Conservation (phyloP, 2,329 filamentous ascomycete genomes). For the Verticillium isaacii region DNA sequence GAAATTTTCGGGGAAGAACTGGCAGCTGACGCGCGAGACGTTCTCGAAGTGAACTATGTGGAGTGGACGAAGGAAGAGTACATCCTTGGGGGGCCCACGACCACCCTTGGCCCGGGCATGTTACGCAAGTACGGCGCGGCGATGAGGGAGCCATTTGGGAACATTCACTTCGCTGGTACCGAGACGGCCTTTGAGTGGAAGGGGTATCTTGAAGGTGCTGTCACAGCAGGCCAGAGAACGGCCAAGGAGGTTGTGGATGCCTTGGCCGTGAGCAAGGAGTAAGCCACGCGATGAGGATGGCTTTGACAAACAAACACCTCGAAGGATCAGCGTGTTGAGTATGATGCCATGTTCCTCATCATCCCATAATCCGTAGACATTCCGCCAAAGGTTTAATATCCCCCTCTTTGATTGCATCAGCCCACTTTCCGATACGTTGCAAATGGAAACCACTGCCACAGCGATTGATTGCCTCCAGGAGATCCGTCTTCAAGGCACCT, state of each 20-base stretch:
- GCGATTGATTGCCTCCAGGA: no score
- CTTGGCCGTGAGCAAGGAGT: neutral
- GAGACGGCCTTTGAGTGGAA: constrained; percentile 19
- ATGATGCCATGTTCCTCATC: no score
- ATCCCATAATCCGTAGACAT: no score
- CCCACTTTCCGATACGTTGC: no score
- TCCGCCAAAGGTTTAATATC: no score
- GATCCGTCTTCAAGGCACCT: no score
- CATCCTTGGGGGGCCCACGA: constrained; percentile 12
- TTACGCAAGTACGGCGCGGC: constrained; percentile 4
- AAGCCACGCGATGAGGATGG: no score
- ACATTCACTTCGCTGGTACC: constrained; percentile 20
- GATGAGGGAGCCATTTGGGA: constrained; percentile 23
- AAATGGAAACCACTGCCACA: no score
- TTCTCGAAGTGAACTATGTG: constrained; percentile 8
- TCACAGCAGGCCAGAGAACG: constrained; percentile 13
- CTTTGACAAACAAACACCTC: no score
- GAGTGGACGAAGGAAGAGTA: constrained; percentile 16
- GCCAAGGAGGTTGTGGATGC: constrained; percentile 1
- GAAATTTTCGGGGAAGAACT: constrained; percentile 9
- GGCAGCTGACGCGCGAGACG: constrained; percentile 5
- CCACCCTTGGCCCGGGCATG: constrained; percentile 6
- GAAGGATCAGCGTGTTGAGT: no score
- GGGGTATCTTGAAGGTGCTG: constrained; percentile 20
- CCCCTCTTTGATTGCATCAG: no score